Evolutionary conservation across 768 basidiomycete species (phyloP), one percentile per base, ranked within the genome.

Genomic region (Podaxis sp.): DNA sequence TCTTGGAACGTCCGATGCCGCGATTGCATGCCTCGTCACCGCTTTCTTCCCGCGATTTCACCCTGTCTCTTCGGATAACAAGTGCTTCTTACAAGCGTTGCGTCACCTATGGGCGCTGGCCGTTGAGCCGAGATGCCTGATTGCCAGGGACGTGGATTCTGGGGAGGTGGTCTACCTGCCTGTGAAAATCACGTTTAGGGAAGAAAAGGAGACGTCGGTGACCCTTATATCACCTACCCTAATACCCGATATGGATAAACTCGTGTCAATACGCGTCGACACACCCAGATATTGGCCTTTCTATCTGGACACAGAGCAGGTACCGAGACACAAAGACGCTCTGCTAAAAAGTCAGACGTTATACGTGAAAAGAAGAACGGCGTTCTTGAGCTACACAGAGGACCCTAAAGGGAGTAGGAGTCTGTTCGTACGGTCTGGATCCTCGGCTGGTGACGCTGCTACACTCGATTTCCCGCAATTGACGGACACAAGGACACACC

Each of bases 31-130:
- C 61, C 86, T 99, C 83, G 80, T 95, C 63, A 82, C 91, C 8
- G 87, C 97, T 0, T 96, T 97, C 78, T 98, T 94, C 72, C 97
- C 97, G 4, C 86, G 93, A 3, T 94, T 92, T 69, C 86, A 93
- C 19, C 81, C 86, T 17, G 74, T 82, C 17, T 89, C 93, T 1
- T 85, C 85, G 2, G 96, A 98, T 68, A 98, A 97, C 76, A 89
- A 90, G 63, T 86, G 89, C 50, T 96, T 92, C 68, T 81, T 97
- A 2, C 97, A 98, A 73, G 94, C 95, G 0, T 84, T 96, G 64
- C 87, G 97, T 6, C 96, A 98, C 72, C 75, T 99, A 24, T 99
- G 97, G 97, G 94, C 93, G 1, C 81, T 99, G 49, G 96, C 97
- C 1, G 90, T 91, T 4, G 96, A 99, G 69, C 97, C 97, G 3